Conservation (phyloP, 2,329 filamentous ascomycete genomes). For the Beauveria sp. region DNA sequence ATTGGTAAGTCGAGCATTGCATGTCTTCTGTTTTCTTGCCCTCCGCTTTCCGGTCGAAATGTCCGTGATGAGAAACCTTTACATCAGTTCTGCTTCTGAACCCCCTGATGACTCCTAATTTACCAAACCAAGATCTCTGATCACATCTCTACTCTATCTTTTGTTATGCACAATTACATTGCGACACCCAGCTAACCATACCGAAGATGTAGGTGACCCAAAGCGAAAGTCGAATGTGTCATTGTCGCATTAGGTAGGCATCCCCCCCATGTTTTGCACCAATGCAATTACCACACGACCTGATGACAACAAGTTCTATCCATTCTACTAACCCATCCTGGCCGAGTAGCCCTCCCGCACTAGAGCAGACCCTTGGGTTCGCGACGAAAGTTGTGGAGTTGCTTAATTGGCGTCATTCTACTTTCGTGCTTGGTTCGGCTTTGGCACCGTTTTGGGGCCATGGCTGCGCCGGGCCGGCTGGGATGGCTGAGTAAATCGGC, state of each 20-base stretch:
- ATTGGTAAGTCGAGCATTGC: conserved; percentile 4
- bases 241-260: conserved; percentile 1
- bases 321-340: conserved; percentile 63
- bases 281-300: conserved; percentile 12
- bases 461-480: conserved; percentile 43
- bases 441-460: conserved; percentile 48
- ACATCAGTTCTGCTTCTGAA: conserved; percentile 74
- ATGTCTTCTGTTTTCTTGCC: not conserved
- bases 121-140: conserved; percentile 60
- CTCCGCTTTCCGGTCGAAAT: not conserved
- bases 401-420: conserved; percentile 45
- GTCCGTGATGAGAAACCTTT: conserved; percentile 57
- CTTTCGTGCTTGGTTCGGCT: conserved; percentile 44
- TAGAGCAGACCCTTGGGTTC: conserved; percentile 36
- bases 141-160: conserved; percentile 17
- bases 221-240: not conserved
- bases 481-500: conserved; percentile 62
- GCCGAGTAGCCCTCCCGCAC: conserved; percentile 69
- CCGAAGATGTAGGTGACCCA: not conserved
- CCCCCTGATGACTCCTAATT: conserved; percentile 55
- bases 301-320: conserved; percentile 55
- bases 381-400: conserved; percentile 75
- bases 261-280: not conserved
- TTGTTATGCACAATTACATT: not conserved
- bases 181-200: not conserved